Conservation (phyloP, 768 basidiomycete species). For the Hysterangium stoloniferum region DNA sequence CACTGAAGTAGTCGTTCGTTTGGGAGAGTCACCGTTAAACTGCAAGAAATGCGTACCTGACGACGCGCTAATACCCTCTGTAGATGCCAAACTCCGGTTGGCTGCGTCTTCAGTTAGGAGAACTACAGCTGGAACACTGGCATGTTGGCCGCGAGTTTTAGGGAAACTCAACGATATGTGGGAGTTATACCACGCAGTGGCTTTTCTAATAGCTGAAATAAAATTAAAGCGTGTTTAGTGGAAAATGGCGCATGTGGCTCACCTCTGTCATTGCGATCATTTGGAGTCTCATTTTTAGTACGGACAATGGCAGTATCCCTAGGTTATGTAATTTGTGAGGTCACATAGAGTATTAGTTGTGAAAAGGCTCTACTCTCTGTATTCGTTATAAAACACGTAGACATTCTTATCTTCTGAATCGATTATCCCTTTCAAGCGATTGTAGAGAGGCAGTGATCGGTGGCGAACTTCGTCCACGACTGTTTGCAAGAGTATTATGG, state of each 20-base stretch:
- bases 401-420: slow-evolving; percentile 80
- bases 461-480: slow-evolving; percentile 96
- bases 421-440: slow-evolving; percentile 78
- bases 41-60: slow-evolving; percentile 42
- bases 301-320: slow-evolving; percentile 78
- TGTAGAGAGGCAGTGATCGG: slow-evolving; percentile 85
- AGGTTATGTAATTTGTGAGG: not conserved
- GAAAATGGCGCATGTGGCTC: slow-evolving; percentile 11
- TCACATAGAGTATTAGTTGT: not conserved
- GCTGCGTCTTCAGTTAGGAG: slow-evolving; percentile 86
- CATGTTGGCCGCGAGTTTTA: slow-evolving; percentile 42
- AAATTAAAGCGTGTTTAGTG: not conserved
- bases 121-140: slow-evolving; percentile 52
- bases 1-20: slow-evolving; percentile 33
- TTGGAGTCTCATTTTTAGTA: slow-evolving; percentile 75
- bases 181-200: slow-evolving; percentile 77
- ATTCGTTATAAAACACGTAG: slow-evolving; percentile 86
- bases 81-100: slow-evolving; percentile 69
- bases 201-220: slow-evolving; percentile 75
- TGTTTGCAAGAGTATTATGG: slow-evolving; percentile 89
- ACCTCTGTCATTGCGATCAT: slow-evolving; percentile 95
- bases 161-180: slow-evolving; percentile 54
- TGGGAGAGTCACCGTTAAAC: not conserved
- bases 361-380: slow-evolving; percentile 51
- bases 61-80: slow-evolving; percentile 48